Base-by-base conservation (phyloP, 2,329 filamentous ascomycete genomes). In the Calonectria honghensis region DNA sequence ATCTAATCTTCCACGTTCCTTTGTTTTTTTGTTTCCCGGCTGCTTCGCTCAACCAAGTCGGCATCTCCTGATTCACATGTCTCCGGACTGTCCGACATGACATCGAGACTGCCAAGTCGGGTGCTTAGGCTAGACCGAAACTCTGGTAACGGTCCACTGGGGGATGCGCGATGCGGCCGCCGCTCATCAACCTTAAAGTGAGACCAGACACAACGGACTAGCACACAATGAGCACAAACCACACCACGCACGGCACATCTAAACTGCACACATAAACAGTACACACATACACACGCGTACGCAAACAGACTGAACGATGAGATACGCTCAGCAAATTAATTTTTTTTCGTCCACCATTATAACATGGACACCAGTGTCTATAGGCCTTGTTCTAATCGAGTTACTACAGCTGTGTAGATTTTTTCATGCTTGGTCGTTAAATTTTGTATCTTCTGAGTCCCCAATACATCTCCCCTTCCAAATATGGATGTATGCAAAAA, bases 371-470 rank as follows among this genome's bases (percentile, higher is more conserved):
- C 75, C 54, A 73, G 59, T 41, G 57, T 80, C 79, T 80, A 78
- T 79, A 63, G 52, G 24, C 29, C 18, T 72, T 77, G 69, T 72
- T 79, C 78, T 77, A 80, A 74, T 72, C 68, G 68, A 59, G 72
- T 73, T 68, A 76, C 79, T 79, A 81, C 78, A 76, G 75, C 68
- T 79, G 70, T 80, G 78, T 79, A 78, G 78, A 79, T 73, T 78
- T 79, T 48, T 70, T 80, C 79, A 81, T 80, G 78, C 79, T 80
- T 74, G 68, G 77, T 81, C 79, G 78, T 81, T 81, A 81, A 76
- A 77, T 65, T 73, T 72, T 71, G 64, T 73, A 72, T 73, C 71
- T 71, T 71, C 69, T 77, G 68, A 54, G 52, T 73, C 69, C 73
- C 57, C 57, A 41, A 65, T 35, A 70, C 72, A 59, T 78, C 72